Evolutionary conservation across 495 filamentous ascomycete species (phyloP).

Genomic region (Penicillium dipodomyicola): DNA sequence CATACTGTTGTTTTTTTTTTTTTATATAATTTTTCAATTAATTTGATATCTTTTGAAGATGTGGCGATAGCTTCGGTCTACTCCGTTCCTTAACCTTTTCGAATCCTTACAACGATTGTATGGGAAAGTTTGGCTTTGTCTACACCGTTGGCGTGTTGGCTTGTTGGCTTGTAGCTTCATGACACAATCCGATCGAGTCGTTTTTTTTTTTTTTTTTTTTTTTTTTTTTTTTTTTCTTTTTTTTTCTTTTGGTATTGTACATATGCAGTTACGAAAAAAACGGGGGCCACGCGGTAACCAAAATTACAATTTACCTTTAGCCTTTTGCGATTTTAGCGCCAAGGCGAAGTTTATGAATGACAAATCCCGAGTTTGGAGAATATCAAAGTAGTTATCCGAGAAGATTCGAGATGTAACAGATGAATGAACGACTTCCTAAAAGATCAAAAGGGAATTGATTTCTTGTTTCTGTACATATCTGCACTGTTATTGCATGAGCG

Average conservation of each 20-base stretch:
- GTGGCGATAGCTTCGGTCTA: constrained; percentile 13
- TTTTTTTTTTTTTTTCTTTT: constrained; percentile 15
- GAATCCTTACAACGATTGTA: too few species aligned
- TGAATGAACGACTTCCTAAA: too few species aligned
- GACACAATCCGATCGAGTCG: constrained; percentile 22
- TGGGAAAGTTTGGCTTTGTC: neutral
- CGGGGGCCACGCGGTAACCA: constrained; percentile 10
- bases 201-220: constrained; percentile 19
- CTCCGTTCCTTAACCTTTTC: neutral
- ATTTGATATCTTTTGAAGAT: constrained; percentile 13
- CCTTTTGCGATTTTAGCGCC: constrained; percentile 15
- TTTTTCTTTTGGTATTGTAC: constrained; percentile 14
- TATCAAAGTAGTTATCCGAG: neutral
- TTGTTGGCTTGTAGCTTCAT: constrained; percentile 5
- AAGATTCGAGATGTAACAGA: constrained; percentile 2
- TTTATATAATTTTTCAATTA: too few species aligned
- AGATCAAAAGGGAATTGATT: too few species aligned
- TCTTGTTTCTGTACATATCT: constrained; percentile 7
- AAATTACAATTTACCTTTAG: constrained; percentile 11
- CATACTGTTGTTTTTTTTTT: neutral
- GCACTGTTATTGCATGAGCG: constrained; percentile 24
- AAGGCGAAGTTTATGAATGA: constrained; percentile 14
- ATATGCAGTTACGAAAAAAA: constrained; percentile 11
- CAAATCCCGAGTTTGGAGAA: constrained; percentile 18
- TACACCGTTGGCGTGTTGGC: too few species aligned